Conservation (phyloP, 306 rosid species). For the barrel medic (Medicago truncatula) region DNA sequence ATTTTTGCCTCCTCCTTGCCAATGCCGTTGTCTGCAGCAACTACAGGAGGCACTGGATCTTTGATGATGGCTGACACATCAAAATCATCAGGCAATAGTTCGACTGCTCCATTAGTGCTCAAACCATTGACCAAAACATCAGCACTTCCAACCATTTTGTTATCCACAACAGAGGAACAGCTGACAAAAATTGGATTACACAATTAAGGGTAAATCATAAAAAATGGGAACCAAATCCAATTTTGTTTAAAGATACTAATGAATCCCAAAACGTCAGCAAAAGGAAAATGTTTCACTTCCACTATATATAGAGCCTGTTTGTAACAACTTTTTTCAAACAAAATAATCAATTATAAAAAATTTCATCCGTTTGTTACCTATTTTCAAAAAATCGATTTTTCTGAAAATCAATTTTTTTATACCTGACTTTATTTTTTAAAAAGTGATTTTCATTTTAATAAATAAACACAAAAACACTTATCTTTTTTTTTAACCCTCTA, state of each 20-base stretch:
- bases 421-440: too few relatives aligned
- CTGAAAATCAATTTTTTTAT: too few relatives aligned
- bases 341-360: too few relatives aligned
- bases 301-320: not conserved
- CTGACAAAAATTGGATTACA: constrained; percentile 27
- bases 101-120: constrained; percentile 39
- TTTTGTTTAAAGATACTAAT: not conserved
- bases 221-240: not conserved
- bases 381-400: too few relatives aligned
- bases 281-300: not conserved
- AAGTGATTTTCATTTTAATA: too few relatives aligned
- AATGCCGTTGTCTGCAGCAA: constrained; percentile 29
- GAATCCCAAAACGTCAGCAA: not conserved
- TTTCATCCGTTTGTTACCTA: too few relatives aligned
- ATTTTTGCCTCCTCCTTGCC: constrained; percentile 11
- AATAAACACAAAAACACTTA: too few relatives aligned
- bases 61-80: constrained; percentile 37
- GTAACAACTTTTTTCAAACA: too few relatives aligned
- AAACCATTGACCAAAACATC: constrained; percentile 21
- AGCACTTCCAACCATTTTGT: constrained; percentile 48
- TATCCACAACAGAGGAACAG: constrained; percentile 23
- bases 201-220: not conserved
- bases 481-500: too few relatives aligned
- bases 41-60: constrained; percentile 46
- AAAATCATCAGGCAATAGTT: constrained; percentile 50